Percentiles rank a stretch among this genome's conserved stretches.
Conservation (phyloP, 257 asterid species). For the Primulina huaijiensis region DNA sequence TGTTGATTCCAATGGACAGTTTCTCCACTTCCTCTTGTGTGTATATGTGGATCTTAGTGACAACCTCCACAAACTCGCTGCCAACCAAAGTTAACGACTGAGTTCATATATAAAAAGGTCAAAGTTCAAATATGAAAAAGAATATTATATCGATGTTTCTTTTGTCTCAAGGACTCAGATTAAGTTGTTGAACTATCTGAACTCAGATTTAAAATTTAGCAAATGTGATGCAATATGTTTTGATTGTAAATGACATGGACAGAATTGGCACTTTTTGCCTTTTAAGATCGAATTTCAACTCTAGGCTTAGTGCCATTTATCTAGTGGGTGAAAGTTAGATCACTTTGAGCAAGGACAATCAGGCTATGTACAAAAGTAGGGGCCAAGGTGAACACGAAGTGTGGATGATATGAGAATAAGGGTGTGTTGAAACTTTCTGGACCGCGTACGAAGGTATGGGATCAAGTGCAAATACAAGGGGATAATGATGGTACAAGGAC, state of each 20-base stretch:
- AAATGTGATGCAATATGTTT: not conserved
- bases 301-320: not conserved
- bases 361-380: not conserved
- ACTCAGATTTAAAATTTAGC: not conserved
- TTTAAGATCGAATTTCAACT: not conserved
- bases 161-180: not conserved
- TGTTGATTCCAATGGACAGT: constrained; percentile 64
- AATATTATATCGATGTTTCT: not conserved
- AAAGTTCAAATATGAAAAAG: not conserved
- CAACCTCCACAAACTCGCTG: constrained; percentile 89
- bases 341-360: not conserved
- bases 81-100: constrained; percentile 7
- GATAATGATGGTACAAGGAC: not conserved
- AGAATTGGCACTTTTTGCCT: not conserved
- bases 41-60: constrained; percentile 77
- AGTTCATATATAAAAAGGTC: not conserved
- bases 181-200: not conserved
- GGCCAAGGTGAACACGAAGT: not conserved
- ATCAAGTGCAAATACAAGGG: not conserved
- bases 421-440: not conserved
- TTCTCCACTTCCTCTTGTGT: constrained; percentile 92
- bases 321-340: not conserved
- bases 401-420: not conserved
- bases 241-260: not conserved
- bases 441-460: too few species aligned